Base-by-base conservation (phyloP, 163 green algal genomes). In the Scenedesmus sp. region DNA sequence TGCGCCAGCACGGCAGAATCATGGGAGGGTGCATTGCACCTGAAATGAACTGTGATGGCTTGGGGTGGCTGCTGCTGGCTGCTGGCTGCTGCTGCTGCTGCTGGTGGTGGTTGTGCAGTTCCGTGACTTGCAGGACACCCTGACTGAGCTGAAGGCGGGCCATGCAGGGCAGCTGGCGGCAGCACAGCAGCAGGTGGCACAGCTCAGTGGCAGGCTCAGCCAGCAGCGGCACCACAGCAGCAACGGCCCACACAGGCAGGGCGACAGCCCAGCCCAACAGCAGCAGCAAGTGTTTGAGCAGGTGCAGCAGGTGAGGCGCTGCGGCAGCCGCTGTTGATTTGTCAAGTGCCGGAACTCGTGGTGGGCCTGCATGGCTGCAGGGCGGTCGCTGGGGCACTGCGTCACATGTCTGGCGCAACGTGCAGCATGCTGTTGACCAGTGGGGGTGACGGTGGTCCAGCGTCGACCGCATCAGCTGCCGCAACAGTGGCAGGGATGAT, bases 131-230 rank as follows among this genome's bases (percentile, higher is more conserved):
- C 81, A 76, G 33, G 42, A 59, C 68, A 59, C 43, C 16, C 33
- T 86, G 81, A 33, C n/a, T 51, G 81, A 76, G 26, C 33, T 73
- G 49, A 86, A 86, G 33, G 65, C 81, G 10, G 26, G 30, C 44
- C 81, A 86, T 40, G 42, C 81, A 51, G 30, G 30, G 24, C 37
- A 86, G 49, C 37, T 86, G 81, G 37, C 49, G 76, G 33, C 49
- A 73, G 81, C 81, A 53, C 81, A 86, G n/a, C 81, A 86, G 9
- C 81, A 73, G n/a, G 42, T 81, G 83, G 59, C 40, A 20, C 1
- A 46, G 30, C 20, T 81, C 2, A 42, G 40, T 30, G 56, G 59
- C 15, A 37, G 68, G 81, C n/a, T 86, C 49, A 86, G 40, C 49
- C 37, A 56, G 43, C 81, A 86, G 81, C 3, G 35, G 59, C 33